phyloP scores from a whole-genome alignment of 1,284 basidiomycete genomes.

The Heterobasidion irregulare region DNA sequence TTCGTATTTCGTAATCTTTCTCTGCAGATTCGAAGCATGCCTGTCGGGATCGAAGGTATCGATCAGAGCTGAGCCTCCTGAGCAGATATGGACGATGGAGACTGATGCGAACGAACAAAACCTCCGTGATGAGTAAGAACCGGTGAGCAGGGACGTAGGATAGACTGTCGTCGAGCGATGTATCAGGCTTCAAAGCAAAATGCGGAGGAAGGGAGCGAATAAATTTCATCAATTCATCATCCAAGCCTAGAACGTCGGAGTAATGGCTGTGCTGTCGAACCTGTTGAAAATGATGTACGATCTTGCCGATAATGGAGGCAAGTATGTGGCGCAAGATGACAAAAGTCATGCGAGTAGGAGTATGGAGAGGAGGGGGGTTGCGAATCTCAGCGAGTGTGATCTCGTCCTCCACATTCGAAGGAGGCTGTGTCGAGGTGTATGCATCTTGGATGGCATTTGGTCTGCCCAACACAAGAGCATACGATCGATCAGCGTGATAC shows the following conservation, averaged over 20 bases:
- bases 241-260: constrained; percentile 75
- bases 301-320: constrained; percentile 81
- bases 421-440: constrained; percentile 77
- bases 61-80: constrained; percentile 63
- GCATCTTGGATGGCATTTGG: constrained; percentile 85
- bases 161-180: constrained; percentile 59
- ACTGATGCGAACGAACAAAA: constrained; percentile 73
- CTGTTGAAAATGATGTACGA: constrained; percentile 94
- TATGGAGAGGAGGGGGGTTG: constrained; percentile 48
- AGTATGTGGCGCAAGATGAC: constrained; percentile 82
- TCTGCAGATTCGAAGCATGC: constrained; percentile 78
- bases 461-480: constrained; percentile 85
- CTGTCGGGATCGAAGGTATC: constrained; percentile 63
- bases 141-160: constrained; percentile 67
- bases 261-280: constrained; percentile 79
- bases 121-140: constrained; percentile 73
- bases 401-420: constrained; percentile 79
- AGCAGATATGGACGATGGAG: constrained; percentile 74
- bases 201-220: constrained; percentile 71
- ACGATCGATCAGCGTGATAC: constrained; percentile 89
- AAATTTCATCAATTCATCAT: constrained; percentile 81
- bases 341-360: constrained; percentile 82
- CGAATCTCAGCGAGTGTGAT: constrained; percentile 30
- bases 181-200: constrained; percentile 72
- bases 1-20: constrained; percentile 66